Base-by-base conservation (phyloP, 2,329 filamentous ascomycete genomes). In the Colletotrichum sp. region DNA sequence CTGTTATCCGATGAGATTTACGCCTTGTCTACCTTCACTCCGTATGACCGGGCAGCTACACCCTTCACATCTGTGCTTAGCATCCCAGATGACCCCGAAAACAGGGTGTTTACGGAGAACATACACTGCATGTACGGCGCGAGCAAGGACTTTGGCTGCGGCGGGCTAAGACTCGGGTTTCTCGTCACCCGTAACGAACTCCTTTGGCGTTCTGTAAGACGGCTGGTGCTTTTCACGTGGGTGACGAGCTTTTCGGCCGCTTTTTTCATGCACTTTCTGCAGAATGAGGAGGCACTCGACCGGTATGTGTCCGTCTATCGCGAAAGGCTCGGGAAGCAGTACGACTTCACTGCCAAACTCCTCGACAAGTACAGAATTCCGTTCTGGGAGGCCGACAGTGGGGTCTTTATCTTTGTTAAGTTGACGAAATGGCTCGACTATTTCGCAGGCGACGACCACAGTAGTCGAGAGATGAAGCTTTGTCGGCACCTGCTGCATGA, bases 121-220 rank as follows among this genome's bases (percentile, higher is more conserved):
- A 16, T 68, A 4, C 65, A 73, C 70, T 73, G 58, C 48, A 30
- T 73, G 24, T 73, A 72, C 36, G 43, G 73, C 26, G 28, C 43
- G 12, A 68, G 72, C 36, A 72, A 75, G 43, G 64, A 68, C 68
- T 72, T 72, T 63, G 68, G 73, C 15, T 28, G 38, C 30, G 57
- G 57, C n/a, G 73, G 69, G 8, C 57, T 72, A 21, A n/a, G 69
- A 16, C 24, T 72, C 16, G 73, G 64, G 2, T 67, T 72, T 43
- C 34, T 72, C 12, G 57, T 75, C n/a, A 65, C 73, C 8, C 36
- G 57, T 10, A 76, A 68, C 18, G 15, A 24, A 32, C 43, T 64
- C 4, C 43, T 70, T 5, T 43, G 57, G 69, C 65, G 26, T 8
- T 68, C 38, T 43, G 26, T 58, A n/a, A 57, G 64, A 24, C 57